Base-by-base conservation (phyloP, 208 protist genomes). In the Crithidia thermophila region DNA sequence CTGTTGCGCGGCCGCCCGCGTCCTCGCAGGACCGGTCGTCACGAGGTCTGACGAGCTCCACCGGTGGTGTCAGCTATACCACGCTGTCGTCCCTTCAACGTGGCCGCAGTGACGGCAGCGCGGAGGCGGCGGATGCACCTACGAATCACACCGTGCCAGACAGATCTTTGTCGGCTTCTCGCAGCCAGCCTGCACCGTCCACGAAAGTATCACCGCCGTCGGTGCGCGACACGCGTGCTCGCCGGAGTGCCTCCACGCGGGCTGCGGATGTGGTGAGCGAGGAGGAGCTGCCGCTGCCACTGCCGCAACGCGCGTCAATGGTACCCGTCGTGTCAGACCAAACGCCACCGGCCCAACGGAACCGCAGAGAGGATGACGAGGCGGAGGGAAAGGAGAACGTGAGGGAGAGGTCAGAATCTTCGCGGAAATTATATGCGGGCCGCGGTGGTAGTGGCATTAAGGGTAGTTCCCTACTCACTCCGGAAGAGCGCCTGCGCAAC, bases 11-110 rank as follows among this genome's bases (percentile, higher is more conserved):
- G 9, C 36, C 39, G 10, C 13, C 31, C 5, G 25, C n/a, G n/a
- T 49, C 69, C 0, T 75, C 69, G n/a, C 25, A 53, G 5, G 60
- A 69, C 16, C 53, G 45, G 52, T 75, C 69, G 14, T 75, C 69
- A 1, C 69, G 56, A 10, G 69, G 69, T 16, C 23, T 75, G 60
- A 64, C 61, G 23, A 46, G 52, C 9, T 75, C 69, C 3, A 39
- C 40, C 0, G 61, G 37, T 14, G 53, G n/a, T 14, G 47, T 1
- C 13, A 75, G 69, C 25, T 34, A 63, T 49, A 43, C 21, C 4
- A 46, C 43, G 14, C 8, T 61, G 33, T 57, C 51, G 16, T 74
- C 69, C 34, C 36, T 51, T 20, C 51, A 42, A 21, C 69, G 51
- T 1, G 51, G 39, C 23, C 40, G 59, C 31, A 53, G 58, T 45